These are phyloP conservation scores for Coniophora puteana DNA, from an alignment of 1,284 basidiomycete genomes.

Conservation along the genomic window DNA sequence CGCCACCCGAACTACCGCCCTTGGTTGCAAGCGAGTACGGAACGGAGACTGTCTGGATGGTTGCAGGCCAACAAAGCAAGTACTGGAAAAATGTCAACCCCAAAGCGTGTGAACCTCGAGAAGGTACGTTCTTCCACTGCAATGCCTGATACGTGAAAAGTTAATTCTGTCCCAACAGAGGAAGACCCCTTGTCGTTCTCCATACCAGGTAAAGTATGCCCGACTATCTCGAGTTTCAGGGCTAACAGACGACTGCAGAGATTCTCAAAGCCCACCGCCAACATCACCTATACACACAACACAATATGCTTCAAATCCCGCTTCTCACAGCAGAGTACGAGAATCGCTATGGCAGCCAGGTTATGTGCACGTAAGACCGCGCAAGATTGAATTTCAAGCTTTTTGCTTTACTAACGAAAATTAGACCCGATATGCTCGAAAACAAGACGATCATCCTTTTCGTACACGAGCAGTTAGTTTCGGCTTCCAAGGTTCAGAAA, in stretches of 20 bases:
- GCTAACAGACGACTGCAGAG: conserved; percentile 34
- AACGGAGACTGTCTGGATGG: conserved; percentile 85
- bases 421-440: conserved; percentile 64
- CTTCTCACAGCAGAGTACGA: conserved; percentile 64
- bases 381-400: not conserved
- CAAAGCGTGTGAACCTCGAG: conserved; percentile 73
- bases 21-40: conserved; percentile 74
- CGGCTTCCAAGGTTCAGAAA: not conserved
- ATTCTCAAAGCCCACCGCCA: conserved; percentile 86
- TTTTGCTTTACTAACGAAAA: conserved; percentile 7
- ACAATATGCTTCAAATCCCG: conserved; percentile 79
- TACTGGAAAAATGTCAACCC: conserved; percentile 88
- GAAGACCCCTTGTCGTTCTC: conserved; percentile 56
- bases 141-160: conserved; percentile 1
- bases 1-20: conserved; percentile 70
- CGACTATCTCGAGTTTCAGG: not conserved
- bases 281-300: conserved; percentile 68
- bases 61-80: conserved; percentile 82
- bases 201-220: conserved; percentile 49
- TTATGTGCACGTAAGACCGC: conserved; percentile 81
- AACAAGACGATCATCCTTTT: conserved; percentile 76
- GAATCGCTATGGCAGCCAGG: conserved; percentile 70
- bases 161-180: conserved; percentile 33
- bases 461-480: conserved; percentile 85
- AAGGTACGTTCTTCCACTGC: conserved; percentile 42